Base-by-base conservation (phyloP, 169 alveolate genomes). In the Neospora caninum region DNA sequence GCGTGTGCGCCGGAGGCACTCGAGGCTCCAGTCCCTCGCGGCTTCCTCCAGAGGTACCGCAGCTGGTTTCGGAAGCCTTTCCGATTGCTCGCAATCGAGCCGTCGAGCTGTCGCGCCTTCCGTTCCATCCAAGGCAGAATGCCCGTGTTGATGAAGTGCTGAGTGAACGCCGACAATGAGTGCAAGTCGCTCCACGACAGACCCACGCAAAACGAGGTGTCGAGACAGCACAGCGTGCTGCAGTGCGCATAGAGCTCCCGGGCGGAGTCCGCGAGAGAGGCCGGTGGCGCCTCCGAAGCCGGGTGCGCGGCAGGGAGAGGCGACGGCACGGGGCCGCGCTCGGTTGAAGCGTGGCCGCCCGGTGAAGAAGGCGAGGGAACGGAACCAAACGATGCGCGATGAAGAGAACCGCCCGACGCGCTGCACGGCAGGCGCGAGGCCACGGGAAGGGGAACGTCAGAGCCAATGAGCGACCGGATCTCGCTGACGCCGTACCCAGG, bases 121-220 rank as follows among this genome's bases (percentile, higher is more conserved):
- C 88, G 94, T 80, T 92, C 94, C 36, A 88, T 49, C 94, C 94
- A 92, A 18, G 94, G 94, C 36, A 58, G n/a, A 29, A 82, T 87
- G 70, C 86, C 73, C 36, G 92, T 41, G 34, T 87, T 73, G 42
- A 92, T 36, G 82, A 92, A 64, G 43, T 92, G 92, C 88, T 42
- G 83, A 41, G 82, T 83, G 64, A 92, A 83, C 20, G 94, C 89
- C 4, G 73, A 38, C 22, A 83, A 49, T 73, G 92, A 36, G 38
- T 82, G 92, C 54, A 92, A 39, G 20, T 92, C 94, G 34, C 27
- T 42, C 94, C 94, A 91, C 42, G 91, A 39, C 38, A 91, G 18
- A 4, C 94, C 94, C 16, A 80, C 91, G 58, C 94, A 91, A 42
- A 91, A 91, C 38, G 91, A 78, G 86, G 82, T 78, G 58, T 88